Percentiles rank a stretch among this genome's conserved stretches.
phyloP scores from a whole-genome alignment of 805 yeast species.

The Wickerhamiella sorbophila region DNA sequence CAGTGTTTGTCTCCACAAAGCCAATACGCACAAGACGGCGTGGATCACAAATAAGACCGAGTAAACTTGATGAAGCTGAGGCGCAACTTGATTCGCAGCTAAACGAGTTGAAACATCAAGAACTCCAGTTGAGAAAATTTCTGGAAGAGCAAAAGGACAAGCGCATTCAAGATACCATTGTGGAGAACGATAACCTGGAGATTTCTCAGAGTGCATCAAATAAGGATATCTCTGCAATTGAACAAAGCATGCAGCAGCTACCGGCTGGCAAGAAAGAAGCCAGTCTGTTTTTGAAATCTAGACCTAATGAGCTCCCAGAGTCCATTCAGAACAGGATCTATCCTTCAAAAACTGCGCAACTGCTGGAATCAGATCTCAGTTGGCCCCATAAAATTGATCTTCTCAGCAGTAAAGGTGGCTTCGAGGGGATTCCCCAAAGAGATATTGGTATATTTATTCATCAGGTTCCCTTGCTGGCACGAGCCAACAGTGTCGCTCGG shows the following conservation, averaged over 20 bases:
- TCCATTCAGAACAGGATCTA: neutral
- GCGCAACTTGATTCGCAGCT: slow-evolving; percentile 12
- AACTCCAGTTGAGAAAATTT: slow-evolving; percentile 7
- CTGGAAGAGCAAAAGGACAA: slow-evolving; percentile 13
- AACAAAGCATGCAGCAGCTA: slow-evolving; percentile 6
- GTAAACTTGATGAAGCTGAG: slow-evolving; percentile 6
- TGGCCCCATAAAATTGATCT: neutral
- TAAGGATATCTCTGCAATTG: slow-evolving; percentile 12
- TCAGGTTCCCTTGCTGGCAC: slow-evolving; percentile 18
- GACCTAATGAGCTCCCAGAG: neutral
- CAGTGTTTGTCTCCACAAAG: neutral
- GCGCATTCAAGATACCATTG: slow-evolving; percentile 7
- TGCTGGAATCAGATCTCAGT: neutral
- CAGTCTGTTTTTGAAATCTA: neutral
- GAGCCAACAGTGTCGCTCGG: slow-evolving; percentile 12
- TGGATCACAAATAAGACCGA: neutral
- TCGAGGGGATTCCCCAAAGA: slow-evolving; percentile 9
- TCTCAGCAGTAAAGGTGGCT: slow-evolving; percentile 11
- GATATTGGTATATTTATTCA: slow-evolving; percentile 19
- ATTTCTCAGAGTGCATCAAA: slow-evolving; percentile 5
- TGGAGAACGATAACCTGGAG: slow-evolving; percentile 6
- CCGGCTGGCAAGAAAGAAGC: neutral
- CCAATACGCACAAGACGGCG: neutral
- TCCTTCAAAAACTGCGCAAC: neutral
- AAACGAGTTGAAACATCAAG: slow-evolving; percentile 9